A percentile compares a stretch with the other conserved stretches of the same genome.
Evolutionary conservation across 805 yeast species (phyloP).

Genomic region (Clavispora asparagi): DNA sequence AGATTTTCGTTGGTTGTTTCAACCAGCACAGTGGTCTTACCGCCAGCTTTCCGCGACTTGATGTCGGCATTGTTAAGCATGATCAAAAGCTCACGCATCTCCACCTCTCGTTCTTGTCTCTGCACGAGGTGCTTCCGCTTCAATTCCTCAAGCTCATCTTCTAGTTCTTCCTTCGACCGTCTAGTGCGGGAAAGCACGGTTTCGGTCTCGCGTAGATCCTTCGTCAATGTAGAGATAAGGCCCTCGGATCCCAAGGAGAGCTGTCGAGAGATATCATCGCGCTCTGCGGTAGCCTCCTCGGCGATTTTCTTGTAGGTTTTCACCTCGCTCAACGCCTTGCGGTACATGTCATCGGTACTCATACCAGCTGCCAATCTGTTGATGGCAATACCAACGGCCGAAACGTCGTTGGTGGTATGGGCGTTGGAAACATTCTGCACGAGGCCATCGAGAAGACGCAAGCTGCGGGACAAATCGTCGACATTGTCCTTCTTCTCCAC

Average conservation of each 20-base stretch:
- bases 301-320: constrained; percentile 19
- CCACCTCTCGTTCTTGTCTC: constrained; percentile 71
- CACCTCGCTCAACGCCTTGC: constrained; percentile 47
- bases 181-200: constrained; percentile 54
- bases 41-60: constrained; percentile 26
- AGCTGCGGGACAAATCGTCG: constrained; percentile 45
- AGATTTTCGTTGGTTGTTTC: constrained; percentile 32
- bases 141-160: constrained; percentile 56
- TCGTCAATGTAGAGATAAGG: constrained; percentile 52
- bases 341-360: constrained; percentile 82
- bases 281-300: constrained; percentile 25
- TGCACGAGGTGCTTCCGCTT: constrained; percentile 56
- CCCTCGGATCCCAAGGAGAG: constrained; percentile 75
- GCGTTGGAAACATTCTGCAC: constrained; percentile 57
- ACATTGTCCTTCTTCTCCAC: constrained; percentile 44
- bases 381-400: constrained; percentile 67
- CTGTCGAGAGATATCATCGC: constrained; percentile 60
- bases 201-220: constrained; percentile 61
- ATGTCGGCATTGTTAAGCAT: constrained; percentile 47
- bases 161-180: constrained; percentile 55
- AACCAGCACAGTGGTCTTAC: constrained; percentile 33
- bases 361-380: constrained; percentile 66
- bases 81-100: constrained; percentile 67
- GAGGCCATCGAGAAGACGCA: constrained; percentile 60
- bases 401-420: constrained; percentile 41